Conservation (phyloP, 331 rosid genomes). For the Rhamnella rubrinervis region DNA sequence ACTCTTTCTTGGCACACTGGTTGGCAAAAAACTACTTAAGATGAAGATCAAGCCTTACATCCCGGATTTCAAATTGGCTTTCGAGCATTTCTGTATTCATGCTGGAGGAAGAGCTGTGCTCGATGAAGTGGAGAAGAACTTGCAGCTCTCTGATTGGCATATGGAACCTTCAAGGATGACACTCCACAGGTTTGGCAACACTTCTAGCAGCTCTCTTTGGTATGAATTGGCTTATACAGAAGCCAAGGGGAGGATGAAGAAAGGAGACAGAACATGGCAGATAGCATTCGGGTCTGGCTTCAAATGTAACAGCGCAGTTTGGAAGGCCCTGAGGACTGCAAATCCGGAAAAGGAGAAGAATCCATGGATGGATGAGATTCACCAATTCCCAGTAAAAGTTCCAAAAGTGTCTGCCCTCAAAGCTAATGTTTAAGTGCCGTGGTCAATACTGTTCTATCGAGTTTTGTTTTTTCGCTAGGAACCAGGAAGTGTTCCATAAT, state of each 20-base stretch:
- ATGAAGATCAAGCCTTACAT: conserved; percentile 55
- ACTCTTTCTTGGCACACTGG: conserved; percentile 45
- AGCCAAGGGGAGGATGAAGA: conserved; percentile 51
- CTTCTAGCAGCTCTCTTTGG: conserved; percentile 66
- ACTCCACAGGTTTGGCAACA: conserved; percentile 58
- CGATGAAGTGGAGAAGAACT: conserved; percentile 56
- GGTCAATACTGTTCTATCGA: neutral
- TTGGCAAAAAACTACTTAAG: conserved; percentile 44
- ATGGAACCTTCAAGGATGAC: conserved; percentile 71
- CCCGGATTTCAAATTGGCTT: conserved; percentile 61
- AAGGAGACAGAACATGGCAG: conserved; percentile 60
- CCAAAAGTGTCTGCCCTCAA: conserved; percentile 38
- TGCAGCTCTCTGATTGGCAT: conserved; percentile 47
- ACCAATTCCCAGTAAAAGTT: conserved; percentile 49
- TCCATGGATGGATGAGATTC: conserved; percentile 57
- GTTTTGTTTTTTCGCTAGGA: neutral
- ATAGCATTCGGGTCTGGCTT: conserved; percentile 61
- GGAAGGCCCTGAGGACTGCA: conserved; percentile 48
- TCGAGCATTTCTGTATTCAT: conserved; percentile 62
- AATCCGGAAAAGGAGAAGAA: conserved; percentile 46
- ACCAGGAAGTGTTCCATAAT: neutral
- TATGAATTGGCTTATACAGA: conserved; percentile 55
- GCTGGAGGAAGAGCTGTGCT: conserved; percentile 67
- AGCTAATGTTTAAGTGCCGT: neutral
- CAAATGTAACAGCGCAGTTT: conserved; percentile 57